Percentiles rank a stretch among this genome's conserved stretches.
Evolutionary conservation across 2,329 filamentous ascomycete species (phyloP).

Genomic region (Aspergillus spinulosporus): DNA sequence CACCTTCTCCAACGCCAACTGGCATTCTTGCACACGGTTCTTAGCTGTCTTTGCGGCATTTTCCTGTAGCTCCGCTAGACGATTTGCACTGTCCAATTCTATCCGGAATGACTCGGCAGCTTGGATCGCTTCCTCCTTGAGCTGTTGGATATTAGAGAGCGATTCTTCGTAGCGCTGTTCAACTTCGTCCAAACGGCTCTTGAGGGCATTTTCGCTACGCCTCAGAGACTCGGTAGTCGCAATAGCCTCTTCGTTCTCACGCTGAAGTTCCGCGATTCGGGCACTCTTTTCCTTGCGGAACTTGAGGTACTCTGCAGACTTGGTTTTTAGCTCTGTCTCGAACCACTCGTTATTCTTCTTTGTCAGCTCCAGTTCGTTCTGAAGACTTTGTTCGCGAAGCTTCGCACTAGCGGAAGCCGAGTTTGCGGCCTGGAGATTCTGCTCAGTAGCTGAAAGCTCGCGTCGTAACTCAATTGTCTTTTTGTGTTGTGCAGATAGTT

Average conservation of each 20-base stretch:
- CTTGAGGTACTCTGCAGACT: conserved; percentile 81
- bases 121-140: conserved; percentile 78
- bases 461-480: conserved; percentile 82
- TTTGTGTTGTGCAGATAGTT: conserved; percentile 84
- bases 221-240: conserved; percentile 75
- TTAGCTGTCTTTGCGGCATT: conserved; percentile 61
- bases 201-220: conserved; percentile 76
- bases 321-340: conserved; percentile 86
- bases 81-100: conserved; percentile 76
- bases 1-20: conserved; percentile 56
- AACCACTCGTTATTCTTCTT: conserved; percentile 93
- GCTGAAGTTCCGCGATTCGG: conserved; percentile 82
- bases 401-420: conserved; percentile 77
- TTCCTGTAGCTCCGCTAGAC: conserved; percentile 72
- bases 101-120: conserved; percentile 84
- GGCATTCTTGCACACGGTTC: conserved; percentile 60
- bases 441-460: conserved; percentile 77
- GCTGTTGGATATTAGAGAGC: conserved; percentile 75
- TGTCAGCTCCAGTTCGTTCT: conserved; percentile 85
- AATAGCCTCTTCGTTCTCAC: conserved; percentile 80
- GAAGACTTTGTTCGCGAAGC: conserved; percentile 84
- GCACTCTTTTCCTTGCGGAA: conserved; percentile 93
- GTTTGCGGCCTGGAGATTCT: conserved; percentile 78
- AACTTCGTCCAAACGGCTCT: conserved; percentile 77
- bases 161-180: conserved; percentile 85